These are phyloP conservation scores for Hippophae gyantsensis DNA, from an alignment of 306 rosid genomes.

Conservation along the genomic window DNA sequence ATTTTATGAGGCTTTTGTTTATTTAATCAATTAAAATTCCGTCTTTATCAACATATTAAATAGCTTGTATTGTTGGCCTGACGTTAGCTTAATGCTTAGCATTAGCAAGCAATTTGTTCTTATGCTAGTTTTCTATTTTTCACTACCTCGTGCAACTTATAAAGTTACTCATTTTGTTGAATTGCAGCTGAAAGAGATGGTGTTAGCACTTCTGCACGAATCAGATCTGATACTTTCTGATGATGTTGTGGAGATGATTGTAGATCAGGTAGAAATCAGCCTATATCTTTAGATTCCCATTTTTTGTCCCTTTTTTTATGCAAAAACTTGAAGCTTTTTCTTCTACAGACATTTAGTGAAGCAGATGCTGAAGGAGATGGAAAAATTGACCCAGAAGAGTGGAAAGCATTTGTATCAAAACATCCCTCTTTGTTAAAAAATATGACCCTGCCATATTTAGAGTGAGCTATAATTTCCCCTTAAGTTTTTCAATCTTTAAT, in stretches of 20 bases:
- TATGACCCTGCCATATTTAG: conserved; percentile 78
- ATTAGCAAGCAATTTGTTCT: background rate
- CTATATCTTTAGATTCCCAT: background rate
- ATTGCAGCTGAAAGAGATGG: conserved; percentile 83
- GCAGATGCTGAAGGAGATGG: conserved; percentile 81
- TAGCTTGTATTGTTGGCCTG: background rate
- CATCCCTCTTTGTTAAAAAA: conserved; percentile 77
- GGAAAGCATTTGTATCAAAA: conserved; percentile 69
- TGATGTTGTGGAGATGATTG: conserved; percentile 62
- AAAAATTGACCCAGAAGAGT: conserved; percentile 79
- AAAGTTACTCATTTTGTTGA: background rate
- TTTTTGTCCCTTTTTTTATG: conserved; percentile 1
- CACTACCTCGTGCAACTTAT: conserved; percentile 4
- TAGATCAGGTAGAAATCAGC: conserved; percentile 52
- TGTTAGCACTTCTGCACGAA: conserved; percentile 67
- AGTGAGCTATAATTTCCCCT: conserved; percentile 35
- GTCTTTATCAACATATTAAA: background rate
- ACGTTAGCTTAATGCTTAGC: conserved; percentile 2
- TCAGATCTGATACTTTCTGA: conserved; percentile 73
- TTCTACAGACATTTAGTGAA: conserved; percentile 55
- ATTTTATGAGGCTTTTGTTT: background rate
- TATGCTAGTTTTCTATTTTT: conserved; percentile 1
- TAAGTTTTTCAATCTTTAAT: conserved; percentile 8
- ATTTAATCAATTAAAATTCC: background rate
- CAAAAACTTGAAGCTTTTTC: conserved; percentile 6